Evolutionary conservation across 371 early-diverging fungal genomes (phyloP).

Genomic region (Mucor circinelloides): DNA sequence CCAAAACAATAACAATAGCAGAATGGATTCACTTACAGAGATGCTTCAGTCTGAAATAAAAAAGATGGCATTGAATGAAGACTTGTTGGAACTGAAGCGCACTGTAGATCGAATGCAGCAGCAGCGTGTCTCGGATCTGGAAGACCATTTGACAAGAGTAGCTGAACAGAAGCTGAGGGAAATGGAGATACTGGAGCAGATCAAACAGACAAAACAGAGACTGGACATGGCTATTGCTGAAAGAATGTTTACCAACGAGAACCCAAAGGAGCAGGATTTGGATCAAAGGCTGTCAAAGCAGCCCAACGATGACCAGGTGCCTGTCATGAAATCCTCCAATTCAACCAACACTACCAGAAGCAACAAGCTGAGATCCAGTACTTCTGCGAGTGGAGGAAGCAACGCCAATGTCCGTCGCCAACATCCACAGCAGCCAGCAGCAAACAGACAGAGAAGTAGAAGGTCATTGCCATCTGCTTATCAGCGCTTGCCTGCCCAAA

Average conservation of each 20-base stretch:
- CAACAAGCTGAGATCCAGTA: not conserved
- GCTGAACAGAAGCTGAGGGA: conserved; percentile 20
- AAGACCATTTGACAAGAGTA: conserved; percentile 16
- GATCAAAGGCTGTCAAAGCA: not conserved
- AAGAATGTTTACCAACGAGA: not conserved
- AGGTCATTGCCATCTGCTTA: not conserved
- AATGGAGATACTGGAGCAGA: conserved; percentile 17
- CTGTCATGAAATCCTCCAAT: conserved; percentile 2
- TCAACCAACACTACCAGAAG: conserved; percentile 2
- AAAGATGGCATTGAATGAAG: conserved; percentile 18
- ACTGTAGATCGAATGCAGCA: conserved; percentile 19
- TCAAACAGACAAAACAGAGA: conserved; percentile 11
- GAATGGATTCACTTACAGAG: not conserved
- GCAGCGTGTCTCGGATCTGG: conserved; percentile 7
- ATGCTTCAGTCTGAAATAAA: conserved; percentile 9
- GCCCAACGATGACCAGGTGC: not conserved
- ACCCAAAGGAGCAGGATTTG: not conserved
- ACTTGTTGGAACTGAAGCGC: conserved; percentile 17
- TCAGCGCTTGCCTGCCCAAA: not conserved
- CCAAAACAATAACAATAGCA: conserved; percentile 6
- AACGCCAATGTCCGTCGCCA: not conserved
- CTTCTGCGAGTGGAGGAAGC: not conserved
- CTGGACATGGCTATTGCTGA: conserved; percentile 14
- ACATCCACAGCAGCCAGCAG: not conserved
- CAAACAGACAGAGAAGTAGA: not conserved